A percentile compares a stretch with the other conserved stretches of the same genome.
Evolutionary conservation across 306 rosid genomes (phyloP).

Genomic region (Corylus americana): DNA sequence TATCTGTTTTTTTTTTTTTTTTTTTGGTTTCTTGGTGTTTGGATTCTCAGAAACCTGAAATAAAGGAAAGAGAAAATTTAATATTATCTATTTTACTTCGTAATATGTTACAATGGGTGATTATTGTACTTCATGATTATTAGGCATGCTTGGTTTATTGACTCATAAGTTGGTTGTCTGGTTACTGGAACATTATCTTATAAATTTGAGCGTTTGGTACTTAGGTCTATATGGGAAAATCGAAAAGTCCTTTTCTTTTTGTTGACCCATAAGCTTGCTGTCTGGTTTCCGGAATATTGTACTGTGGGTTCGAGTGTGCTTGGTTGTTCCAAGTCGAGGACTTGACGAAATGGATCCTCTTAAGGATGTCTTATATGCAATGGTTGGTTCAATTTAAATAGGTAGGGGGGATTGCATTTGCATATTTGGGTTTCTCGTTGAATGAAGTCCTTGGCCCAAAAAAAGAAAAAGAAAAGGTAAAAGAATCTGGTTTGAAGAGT

Average conservation of each 20-base stretch:
- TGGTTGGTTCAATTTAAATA: background rate
- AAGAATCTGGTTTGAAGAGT: background rate
- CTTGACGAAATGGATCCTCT: background rate
- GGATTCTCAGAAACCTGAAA: slow-evolving; percentile 8
- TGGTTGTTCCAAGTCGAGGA: background rate
- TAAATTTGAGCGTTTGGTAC: no score
- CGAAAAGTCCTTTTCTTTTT: background rate
- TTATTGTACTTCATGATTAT: background rate
- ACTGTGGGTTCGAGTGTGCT: background rate
- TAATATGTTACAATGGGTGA: background rate
- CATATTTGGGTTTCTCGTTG: background rate
- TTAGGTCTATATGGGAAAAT: background rate
- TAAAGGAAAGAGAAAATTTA: background rate
- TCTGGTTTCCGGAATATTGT: background rate
- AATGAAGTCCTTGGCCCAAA: no score
- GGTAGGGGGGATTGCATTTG: background rate
- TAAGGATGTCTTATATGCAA: background rate
- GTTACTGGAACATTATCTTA: no score
- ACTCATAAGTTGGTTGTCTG: no score
- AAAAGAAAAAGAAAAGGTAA: background rate
- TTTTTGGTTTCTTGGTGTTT: background rate
- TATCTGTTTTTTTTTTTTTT: no score
- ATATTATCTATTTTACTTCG: background rate
- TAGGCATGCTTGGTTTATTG: background rate
- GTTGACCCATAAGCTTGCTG: background rate